phyloP scores from a whole-genome alignment of 1,284 basidiomycete genomes.

The Cryptococcus sp. region DNA sequence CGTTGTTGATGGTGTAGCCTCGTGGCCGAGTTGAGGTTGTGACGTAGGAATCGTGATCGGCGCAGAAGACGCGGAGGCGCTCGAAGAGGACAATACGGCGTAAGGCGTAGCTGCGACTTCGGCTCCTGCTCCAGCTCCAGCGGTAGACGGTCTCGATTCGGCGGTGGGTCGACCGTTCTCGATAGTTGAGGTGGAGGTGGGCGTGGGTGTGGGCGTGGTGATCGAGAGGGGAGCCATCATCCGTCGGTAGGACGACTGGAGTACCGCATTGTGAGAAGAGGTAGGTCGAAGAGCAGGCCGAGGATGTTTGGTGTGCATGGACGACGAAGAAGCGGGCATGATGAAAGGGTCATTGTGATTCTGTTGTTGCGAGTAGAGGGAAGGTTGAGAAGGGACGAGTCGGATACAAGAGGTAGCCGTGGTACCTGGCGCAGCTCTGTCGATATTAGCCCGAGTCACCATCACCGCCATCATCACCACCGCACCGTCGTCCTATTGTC shows the following conservation, averaged over 20 bases:
- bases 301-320: not conserved
- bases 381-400: not conserved
- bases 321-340: not conserved
- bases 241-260: not conserved
- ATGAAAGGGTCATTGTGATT: slow-evolving; percentile 3
- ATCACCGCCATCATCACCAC: too few relatives aligned
- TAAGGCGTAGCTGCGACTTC: too few relatives aligned
- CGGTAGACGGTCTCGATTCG: not conserved
- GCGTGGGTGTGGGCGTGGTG: not conserved
- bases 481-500: too few relatives aligned
- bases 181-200: not conserved
- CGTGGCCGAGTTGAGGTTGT: not conserved
- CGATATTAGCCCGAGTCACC: too few relatives aligned
- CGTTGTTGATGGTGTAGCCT: not conserved
- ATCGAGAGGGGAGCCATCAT: not conserved
- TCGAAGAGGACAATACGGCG: not conserved
- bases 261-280: slow-evolving; percentile 4
- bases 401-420: not conserved
- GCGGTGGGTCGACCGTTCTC: not conserved
- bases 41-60: not conserved
- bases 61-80: not conserved
- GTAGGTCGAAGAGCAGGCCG: slow-evolving; percentile 7
- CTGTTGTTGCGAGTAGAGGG: not conserved
- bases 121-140: not conserved
- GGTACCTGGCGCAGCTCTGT: not conserved